Base-by-base conservation (phyloP, 2,329 filamentous ascomycete species). In the Biscogniauxia mediterranea region DNA sequence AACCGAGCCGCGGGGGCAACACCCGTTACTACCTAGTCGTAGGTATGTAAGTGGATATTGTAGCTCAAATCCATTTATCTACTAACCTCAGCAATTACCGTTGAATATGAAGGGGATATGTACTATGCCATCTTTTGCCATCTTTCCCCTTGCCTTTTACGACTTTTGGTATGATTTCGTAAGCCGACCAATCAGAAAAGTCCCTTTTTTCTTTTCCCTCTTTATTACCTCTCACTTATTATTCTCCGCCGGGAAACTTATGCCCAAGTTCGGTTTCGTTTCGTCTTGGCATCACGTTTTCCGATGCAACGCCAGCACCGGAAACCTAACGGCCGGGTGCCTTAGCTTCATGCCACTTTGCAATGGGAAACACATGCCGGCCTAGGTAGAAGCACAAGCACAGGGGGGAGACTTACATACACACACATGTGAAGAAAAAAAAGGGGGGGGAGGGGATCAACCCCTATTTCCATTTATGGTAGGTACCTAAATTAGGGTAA, bases 151-250 rank as follows among this genome's bases (percentile, higher is more conserved):
- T 26, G 26, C 23, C 26, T 38, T 54, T 8, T 28, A 23, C 32
- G 32, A 38, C 23, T 28, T 53, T 23, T 26, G 52, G 25, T 20
- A 23, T 6, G 54, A 38, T 38, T 55, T 55, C 54, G 54, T 55
- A 55, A 55, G 54, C 54, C 32, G 54, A 32, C 54, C 54, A 55
- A 55, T 55, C 13, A 55, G 54, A 13, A 38, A 8, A 17, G 28
- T 17, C 20, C 4, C 20, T 26, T 23, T 54, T 26, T 26, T 28
- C 5, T 3, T 23, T 28, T 19, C 11, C 26, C 23, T 32, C 9
- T 54, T 32, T 54, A 28, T 26, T 38, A 6, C 17, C 15, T 32
- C 38, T 46, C 15, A 46, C 38, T n/a, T 42, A 23, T 38, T 23
- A 15, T 4, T 28, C 26, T n/a, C 52, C 26, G 23, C 52, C 17